Conservation (phyloP, 1,284 basidiomycete species). For the Cryptococcus neoformans region DNA sequence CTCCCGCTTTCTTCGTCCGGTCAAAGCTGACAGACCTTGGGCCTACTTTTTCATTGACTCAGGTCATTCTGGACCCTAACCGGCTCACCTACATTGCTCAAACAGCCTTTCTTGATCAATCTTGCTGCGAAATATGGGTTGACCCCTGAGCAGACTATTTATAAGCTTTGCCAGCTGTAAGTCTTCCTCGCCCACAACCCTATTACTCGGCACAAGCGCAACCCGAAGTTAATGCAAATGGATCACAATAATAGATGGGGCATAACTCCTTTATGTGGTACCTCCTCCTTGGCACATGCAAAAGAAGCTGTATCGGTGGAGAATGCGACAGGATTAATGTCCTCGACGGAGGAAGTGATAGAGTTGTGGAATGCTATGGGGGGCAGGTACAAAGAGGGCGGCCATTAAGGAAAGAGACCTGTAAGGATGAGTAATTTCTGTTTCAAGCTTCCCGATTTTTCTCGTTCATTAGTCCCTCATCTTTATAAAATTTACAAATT, state of each 20-base stretch:
- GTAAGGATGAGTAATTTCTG: too few species aligned
- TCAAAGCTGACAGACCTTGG: background rate
- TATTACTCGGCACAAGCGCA: background rate
- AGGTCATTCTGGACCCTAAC: slow-evolving; percentile 85
- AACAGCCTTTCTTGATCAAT: slow-evolving; percentile 52
- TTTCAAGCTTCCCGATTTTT: too few species aligned
- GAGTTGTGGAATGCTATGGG: slow-evolving; percentile 20
- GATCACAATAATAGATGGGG: slow-evolving; percentile 25
- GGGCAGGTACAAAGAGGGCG: too few species aligned
- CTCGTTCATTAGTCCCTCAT: too few species aligned
- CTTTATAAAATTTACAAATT: too few species aligned
- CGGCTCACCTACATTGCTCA: slow-evolving; percentile 64
- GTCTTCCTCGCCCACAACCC: slow-evolving; percentile 6
- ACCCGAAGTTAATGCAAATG: background rate
- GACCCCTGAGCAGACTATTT: slow-evolving; percentile 64
- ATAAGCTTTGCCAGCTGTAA: slow-evolving; percentile 60
- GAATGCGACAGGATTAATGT: slow-evolving; percentile 50
- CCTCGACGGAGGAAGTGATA: slow-evolving; percentile 28
- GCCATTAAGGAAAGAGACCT: too few species aligned
- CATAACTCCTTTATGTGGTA: slow-evolving; percentile 43
- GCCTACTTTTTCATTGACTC: background rate
- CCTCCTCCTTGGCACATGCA: slow-evolving; percentile 56
- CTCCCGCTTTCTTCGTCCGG: background rate
- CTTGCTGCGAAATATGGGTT: slow-evolving; percentile 55
- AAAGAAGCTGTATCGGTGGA: slow-evolving; percentile 58